Conservation (phyloP, 306 rosid species). For the Prunus armeniaca region DNA sequence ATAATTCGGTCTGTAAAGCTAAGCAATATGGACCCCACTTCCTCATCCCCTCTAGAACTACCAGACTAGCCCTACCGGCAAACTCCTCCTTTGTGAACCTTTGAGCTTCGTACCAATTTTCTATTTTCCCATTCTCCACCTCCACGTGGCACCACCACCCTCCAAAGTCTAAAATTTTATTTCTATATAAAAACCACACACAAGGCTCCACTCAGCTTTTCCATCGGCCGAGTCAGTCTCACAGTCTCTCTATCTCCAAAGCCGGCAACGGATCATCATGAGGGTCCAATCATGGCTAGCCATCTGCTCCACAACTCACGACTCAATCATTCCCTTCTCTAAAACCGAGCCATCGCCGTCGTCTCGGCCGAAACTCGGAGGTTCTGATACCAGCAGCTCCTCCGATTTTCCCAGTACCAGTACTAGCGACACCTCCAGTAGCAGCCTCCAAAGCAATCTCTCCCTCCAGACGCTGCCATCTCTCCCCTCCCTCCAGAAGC, state of each 20-base stretch:
- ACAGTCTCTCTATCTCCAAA: not conserved
- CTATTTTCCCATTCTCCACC: not conserved
- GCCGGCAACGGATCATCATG: slow-evolving; percentile 23
- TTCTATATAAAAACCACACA: not conserved
- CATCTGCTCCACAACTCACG: slow-evolving; percentile 29
- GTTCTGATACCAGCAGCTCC: slow-evolving; percentile 29
- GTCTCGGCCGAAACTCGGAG: slow-evolving; percentile 4
- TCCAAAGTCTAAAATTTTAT: not conserved
- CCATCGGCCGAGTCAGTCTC: too few species aligned
- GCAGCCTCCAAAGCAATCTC: slow-evolving; percentile 46
- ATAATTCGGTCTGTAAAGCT: not conserved
- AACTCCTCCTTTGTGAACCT: not conserved
- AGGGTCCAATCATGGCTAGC: slow-evolving; percentile 32
- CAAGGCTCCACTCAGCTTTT: not conserved
- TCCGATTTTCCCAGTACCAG: slow-evolving; percentile 33
- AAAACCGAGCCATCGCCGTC: not conserved
- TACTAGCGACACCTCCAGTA: slow-evolving; percentile 9
- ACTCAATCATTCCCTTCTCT: slow-evolving; percentile 25
- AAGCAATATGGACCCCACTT: not conserved
- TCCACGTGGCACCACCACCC: not conserved
- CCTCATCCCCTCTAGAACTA: not conserved
- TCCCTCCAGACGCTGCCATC: slow-evolving; percentile 81
- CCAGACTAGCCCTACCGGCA: not conserved
- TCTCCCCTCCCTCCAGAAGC: slow-evolving; percentile 69
- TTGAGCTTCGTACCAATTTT: not conserved